Percentiles rank a stretch among this genome's conserved stretches.
phyloP scores from a whole-genome alignment of 2,329 filamentous ascomycete genomes.

The Neofusicoccum parvum region DNA sequence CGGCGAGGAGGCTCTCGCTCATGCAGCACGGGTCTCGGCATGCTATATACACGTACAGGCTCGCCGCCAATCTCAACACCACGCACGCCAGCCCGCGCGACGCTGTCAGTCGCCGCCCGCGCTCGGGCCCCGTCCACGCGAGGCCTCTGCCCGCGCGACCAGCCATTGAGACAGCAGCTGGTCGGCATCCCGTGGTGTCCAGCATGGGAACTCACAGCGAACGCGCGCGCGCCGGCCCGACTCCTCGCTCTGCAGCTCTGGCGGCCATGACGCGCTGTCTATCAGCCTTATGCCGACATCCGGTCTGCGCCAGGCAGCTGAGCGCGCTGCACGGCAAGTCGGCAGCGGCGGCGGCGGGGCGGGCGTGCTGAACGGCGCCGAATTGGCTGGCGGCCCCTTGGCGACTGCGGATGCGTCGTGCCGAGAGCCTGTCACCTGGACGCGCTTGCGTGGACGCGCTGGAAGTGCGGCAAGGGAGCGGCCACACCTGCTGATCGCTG shows the following conservation, averaged over 20 bases:
- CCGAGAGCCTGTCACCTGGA: conserved; percentile 1
- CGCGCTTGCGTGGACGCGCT: not conserved
- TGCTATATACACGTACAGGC: not conserved
- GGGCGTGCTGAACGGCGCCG: not conserved
- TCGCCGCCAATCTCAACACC: too few relatives aligned
- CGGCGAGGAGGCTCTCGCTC: too few relatives aligned
- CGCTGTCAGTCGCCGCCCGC: not conserved
- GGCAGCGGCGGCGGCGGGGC: not conserved
- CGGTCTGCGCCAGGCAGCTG: not conserved
- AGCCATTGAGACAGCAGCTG: not conserved
- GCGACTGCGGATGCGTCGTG: not conserved
- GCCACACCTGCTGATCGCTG: not conserved
- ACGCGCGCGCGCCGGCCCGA: not conserved
- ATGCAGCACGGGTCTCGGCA: not conserved
- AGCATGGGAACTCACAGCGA: not conserved
- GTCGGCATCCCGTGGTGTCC: conserved; percentile 2
- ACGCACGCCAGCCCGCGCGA: not conserved
- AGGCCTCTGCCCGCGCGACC: not conserved
- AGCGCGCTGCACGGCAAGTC: not conserved
- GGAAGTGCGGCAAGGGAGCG: not conserved
- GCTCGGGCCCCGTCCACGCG: not conserved
- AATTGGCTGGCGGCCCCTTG: not conserved
- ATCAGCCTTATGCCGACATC: not conserved
- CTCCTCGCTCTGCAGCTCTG: not conserved
- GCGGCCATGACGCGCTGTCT: not conserved